Conservation (phyloP, 106 monocot species). For the Platanthera zijinensis region DNA sequence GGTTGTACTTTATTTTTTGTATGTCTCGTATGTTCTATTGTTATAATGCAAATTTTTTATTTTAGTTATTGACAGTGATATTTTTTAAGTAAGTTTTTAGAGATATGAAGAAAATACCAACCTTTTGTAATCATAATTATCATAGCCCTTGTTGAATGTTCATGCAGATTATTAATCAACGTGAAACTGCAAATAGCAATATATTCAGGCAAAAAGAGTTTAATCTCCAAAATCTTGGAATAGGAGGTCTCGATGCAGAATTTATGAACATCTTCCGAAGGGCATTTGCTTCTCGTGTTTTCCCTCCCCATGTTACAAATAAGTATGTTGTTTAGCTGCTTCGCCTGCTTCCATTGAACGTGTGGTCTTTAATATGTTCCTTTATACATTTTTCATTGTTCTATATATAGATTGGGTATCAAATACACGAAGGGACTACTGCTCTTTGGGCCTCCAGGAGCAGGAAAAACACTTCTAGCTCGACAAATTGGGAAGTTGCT, state of each 20-base stretch:
- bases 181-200: conserved; percentile 51
- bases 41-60: background rate
- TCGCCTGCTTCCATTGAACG: too few species aligned
- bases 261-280: conserved; percentile 91
- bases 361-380: too few species aligned
- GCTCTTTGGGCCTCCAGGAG: too few species aligned
- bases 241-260: conserved; percentile 88
- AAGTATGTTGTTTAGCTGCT: conserved; percentile 37
- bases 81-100: background rate
- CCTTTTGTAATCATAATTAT: background rate
- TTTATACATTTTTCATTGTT: too few species aligned
- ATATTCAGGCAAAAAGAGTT: conserved; percentile 90
- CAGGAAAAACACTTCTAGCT: too few species aligned
- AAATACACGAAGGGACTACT: too few species aligned
- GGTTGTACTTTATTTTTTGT: conserved; percentile 29
- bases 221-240: conserved; percentile 86
- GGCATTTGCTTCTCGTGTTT: conserved; percentile 98
- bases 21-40: background rate
- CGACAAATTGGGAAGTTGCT: too few species aligned
- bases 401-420: background rate
- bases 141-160: conserved; percentile 4
- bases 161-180: conserved; percentile 31
- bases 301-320: conserved; percentile 80
- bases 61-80: background rate
- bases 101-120: background rate